These are phyloP conservation scores for Suhomyces sp. DNA, from an alignment of 805 yeast species.

Conservation along the genomic window DNA sequence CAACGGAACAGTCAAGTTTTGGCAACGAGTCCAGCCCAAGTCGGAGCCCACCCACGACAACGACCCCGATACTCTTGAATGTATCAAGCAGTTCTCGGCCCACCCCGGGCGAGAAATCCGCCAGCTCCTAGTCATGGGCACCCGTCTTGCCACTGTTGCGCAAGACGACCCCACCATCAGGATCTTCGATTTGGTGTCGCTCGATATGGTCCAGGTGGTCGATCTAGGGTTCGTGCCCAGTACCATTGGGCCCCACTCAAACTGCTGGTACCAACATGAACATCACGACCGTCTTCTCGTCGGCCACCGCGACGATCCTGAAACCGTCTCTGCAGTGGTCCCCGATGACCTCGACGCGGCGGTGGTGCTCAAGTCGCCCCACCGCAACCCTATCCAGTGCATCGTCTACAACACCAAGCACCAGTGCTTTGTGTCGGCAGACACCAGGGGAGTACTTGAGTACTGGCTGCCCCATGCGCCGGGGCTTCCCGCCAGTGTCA, in stretches of 20 bases:
- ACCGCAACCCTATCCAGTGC: conserved; percentile 8
- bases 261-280: conserved; percentile 12
- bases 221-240: conserved; percentile 23
- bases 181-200: conserved; percentile 30
- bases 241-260: conserved; percentile 5
- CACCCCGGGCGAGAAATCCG: conserved; percentile 13
- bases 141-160: conserved; percentile 21
- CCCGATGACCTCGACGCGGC: background rate
- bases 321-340: background rate
- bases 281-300: background rate
- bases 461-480: conserved; percentile 13
- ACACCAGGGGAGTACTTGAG: conserved; percentile 20
- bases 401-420: conserved; percentile 12
- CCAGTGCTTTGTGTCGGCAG: conserved; percentile 18
- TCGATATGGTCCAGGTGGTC: conserved; percentile 35
- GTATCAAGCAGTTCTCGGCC: conserved; percentile 16
- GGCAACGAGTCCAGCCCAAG: conserved; percentile 10
- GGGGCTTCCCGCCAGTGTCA: conserved; percentile 7
- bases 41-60: background rate
- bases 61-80: conserved; percentile 7
- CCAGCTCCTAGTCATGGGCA: conserved; percentile 14
- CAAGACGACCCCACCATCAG: conserved; percentile 17
- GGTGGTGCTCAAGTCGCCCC: background rate
- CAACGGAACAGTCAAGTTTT: conserved; percentile 20
- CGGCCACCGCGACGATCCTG: background rate